Percentiles rank a stretch among this genome's conserved stretches.
These are phyloP conservation scores for Aureobasidium zeae DNA, from an alignment of 2,329 filamentous ascomycete species.

Conservation along the genomic window DNA sequence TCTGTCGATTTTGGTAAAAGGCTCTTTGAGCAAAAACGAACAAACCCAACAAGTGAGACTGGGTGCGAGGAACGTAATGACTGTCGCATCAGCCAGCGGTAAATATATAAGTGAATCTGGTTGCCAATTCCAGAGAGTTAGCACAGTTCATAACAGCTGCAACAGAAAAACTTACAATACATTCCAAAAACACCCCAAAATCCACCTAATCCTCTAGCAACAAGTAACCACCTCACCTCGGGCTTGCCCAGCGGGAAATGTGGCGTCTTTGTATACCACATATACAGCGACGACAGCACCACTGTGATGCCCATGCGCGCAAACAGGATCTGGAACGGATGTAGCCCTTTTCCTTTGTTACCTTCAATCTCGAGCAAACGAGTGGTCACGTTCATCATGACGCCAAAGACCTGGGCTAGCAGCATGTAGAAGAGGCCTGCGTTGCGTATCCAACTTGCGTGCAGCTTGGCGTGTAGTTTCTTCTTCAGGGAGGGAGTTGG, in stretches of 20 bases:
- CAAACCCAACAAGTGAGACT: constrained; percentile 72
- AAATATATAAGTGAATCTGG: constrained; percentile 64
- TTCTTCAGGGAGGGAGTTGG: constrained; percentile 15
- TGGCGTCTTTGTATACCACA: constrained; percentile 60
- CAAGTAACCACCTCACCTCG: constrained; percentile 57
- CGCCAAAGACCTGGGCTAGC: constrained; percentile 68
- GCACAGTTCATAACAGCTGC: too few species aligned
- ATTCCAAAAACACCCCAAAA: constrained; percentile 72
- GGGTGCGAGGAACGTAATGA: constrained; percentile 79
- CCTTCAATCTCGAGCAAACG: constrained; percentile 61
- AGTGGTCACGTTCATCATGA: constrained; percentile 76
- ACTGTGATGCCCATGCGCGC: constrained; percentile 68
- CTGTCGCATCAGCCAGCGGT: constrained; percentile 76
- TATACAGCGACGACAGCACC: constrained; percentile 58
- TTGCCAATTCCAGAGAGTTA: constrained; percentile 6
- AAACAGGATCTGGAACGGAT: constrained; percentile 79
- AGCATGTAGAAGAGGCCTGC: constrained; percentile 66
- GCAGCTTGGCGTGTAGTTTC: constrained; percentile 24
- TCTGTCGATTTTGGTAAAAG: constrained; percentile 69
- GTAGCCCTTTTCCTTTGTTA: constrained; percentile 59
- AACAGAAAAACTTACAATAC: too few species aligned
- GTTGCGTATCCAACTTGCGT: constrained; percentile 52
- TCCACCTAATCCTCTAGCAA: constrained; percentile 59
- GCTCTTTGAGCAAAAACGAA: constrained; percentile 64
- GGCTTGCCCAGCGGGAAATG: constrained; percentile 60